These are phyloP conservation scores for Sordaria brevicollis DNA, from an alignment of 495 filamentous ascomycete species.

Conservation along the genomic window DNA sequence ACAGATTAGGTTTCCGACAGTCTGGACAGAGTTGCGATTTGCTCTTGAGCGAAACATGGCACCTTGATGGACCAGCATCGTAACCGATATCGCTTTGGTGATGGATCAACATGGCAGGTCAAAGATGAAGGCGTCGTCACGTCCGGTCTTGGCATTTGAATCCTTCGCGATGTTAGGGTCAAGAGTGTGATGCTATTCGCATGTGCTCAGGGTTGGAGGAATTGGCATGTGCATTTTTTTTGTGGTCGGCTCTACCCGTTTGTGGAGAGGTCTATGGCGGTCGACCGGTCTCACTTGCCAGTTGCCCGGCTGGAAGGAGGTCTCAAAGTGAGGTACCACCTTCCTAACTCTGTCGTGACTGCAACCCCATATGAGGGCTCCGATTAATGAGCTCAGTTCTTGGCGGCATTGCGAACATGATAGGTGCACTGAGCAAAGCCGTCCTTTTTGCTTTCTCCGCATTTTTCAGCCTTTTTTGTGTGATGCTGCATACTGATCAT, in stretches of 20 bases:
- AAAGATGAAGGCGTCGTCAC: not conserved
- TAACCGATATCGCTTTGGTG: not conserved
- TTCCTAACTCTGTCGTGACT: not conserved
- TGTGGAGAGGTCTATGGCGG: too few species aligned
- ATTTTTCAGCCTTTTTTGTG: not conserved
- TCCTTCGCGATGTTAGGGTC: not conserved
- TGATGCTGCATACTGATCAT: not conserved
- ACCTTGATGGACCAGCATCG: not conserved
- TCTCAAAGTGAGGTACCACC: not conserved
- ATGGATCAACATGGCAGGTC: not conserved
- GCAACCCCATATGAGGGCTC: not conserved
- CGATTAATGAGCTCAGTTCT: not conserved
- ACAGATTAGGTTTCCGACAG: not conserved
- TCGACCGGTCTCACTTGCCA: too few species aligned
- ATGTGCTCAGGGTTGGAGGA: not conserved
- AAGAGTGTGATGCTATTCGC: not conserved
- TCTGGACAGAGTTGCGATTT: not conserved
- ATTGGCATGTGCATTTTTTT: not conserved
- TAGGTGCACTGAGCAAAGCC: not conserved
- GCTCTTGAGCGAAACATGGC: too few species aligned
- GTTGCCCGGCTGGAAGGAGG: not conserved
- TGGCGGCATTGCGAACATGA: not conserved
- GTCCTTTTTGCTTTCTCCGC: not conserved
- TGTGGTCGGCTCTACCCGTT: not conserved
- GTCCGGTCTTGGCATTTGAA: not conserved